phyloP scores from a whole-genome alignment of 306 rosid genomes.

The Glycine latifolia region DNA sequence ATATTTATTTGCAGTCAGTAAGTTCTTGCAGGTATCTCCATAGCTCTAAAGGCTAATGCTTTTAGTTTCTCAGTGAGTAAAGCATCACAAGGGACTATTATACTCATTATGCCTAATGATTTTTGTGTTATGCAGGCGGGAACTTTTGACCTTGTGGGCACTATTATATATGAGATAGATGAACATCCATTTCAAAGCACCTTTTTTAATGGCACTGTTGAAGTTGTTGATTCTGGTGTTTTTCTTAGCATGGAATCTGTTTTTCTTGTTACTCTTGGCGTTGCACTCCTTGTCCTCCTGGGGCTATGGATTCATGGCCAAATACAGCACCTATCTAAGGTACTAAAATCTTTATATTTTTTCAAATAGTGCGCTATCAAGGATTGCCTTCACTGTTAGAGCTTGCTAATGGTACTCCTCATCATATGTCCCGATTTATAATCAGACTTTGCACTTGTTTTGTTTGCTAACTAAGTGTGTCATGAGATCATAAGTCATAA shows the following conservation, averaged over 20 bases:
- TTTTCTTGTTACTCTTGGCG: constrained; percentile 83
- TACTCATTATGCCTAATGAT: constrained; percentile 13
- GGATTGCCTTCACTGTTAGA: neutral
- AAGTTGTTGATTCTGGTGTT: constrained; percentile 78
- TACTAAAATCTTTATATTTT: constrained; percentile 36
- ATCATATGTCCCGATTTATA: neutral
- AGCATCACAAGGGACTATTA: constrained; percentile 22
- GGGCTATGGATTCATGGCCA: constrained; percentile 88
- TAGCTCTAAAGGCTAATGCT: constrained; percentile 25
- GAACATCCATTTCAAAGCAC: constrained; percentile 80
- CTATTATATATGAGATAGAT: constrained; percentile 80
- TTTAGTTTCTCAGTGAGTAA: constrained; percentile 3
- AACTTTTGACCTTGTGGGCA: constrained; percentile 88
- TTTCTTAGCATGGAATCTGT: constrained; percentile 82
- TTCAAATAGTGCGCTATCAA: constrained; percentile 3
- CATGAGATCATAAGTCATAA: neutral
- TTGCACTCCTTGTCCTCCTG: constrained; percentile 72
- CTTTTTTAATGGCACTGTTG: constrained; percentile 87
- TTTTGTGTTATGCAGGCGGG: constrained; percentile 73
- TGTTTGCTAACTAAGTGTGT: neutral
- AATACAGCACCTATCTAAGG: constrained; percentile 86
- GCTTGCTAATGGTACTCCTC: constrained; percentile 17
- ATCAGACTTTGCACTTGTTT: constrained; percentile 1
- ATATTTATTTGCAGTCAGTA: constrained; percentile 83
- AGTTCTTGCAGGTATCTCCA: constrained; percentile 82